Evolutionary conservation across 208 protist species (phyloP).

Genomic region (Leishmania braziliensis): DNA sequence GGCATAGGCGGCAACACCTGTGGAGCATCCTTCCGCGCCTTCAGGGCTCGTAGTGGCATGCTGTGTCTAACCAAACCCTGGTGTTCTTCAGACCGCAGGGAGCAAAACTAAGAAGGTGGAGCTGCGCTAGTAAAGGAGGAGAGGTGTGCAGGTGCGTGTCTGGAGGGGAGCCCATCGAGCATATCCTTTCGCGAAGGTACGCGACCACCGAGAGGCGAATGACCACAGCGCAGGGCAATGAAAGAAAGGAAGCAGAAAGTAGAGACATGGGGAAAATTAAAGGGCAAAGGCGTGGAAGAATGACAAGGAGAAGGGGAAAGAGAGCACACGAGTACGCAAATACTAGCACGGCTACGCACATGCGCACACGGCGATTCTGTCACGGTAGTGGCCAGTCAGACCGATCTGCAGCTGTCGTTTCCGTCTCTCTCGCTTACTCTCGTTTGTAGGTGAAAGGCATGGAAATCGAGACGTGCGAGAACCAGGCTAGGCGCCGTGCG

Average conservation of each 20-base stretch:
- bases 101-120: background rate
- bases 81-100: background rate
- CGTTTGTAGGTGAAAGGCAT: background rate
- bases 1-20: constrained; percentile 12
- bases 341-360: background rate
- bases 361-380: background rate
- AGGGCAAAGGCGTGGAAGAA: background rate
- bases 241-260: background rate
- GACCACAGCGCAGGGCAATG: no score
- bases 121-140: background rate
- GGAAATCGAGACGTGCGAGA: background rate
- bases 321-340: background rate
- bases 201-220: background rate
- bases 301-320: background rate
- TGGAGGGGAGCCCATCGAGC: no score
- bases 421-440: background rate
- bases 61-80: background rate
- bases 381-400: no score
- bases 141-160: background rate
- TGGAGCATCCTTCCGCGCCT: constrained; percentile 20
- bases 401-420: background rate
- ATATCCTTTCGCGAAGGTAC: background rate
- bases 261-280: background rate
- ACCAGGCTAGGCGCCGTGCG: no score
- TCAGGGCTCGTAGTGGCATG: constrained; percentile 9